Evolutionary conservation across 371 early-diverging fungal species (phyloP).

Genomic region (Mortierella polycephala): DNA sequence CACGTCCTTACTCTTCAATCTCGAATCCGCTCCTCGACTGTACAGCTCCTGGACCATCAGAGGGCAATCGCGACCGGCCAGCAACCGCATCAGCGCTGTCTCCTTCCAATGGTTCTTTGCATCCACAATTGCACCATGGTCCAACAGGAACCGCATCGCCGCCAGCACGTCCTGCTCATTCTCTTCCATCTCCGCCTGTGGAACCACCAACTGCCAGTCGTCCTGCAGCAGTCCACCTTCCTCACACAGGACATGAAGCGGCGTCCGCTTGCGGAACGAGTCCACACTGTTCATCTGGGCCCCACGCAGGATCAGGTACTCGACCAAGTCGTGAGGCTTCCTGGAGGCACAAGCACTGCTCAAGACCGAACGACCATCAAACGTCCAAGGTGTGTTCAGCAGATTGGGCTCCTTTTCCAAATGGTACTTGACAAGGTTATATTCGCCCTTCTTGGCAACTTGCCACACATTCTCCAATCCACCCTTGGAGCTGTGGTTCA

Average conservation of each 20-base stretch:
- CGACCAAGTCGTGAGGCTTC: conserved; percentile 48
- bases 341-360: conserved; percentile 51
- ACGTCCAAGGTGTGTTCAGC: conserved; percentile 49
- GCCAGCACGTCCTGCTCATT: conserved; percentile 52
- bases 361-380: conserved; percentile 51
- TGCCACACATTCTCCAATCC: conserved; percentile 49
- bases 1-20: conserved; percentile 52
- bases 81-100: conserved; percentile 43
- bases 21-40: conserved; percentile 44
- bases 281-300: conserved; percentile 40
- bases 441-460: conserved; percentile 50
- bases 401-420: conserved; percentile 40
- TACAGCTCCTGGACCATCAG: conserved; percentile 54
- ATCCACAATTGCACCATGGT: conserved; percentile 40
- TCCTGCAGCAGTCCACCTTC: conserved; percentile 46
- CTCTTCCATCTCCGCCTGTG: conserved; percentile 33
- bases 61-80: conserved; percentile 45
- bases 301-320: conserved; percentile 38
- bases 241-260: conserved; percentile 43
- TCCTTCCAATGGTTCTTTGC: conserved; percentile 56
- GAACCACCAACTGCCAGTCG: conserved; percentile 31
- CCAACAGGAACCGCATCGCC: conserved; percentile 50
- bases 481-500: conserved; percentile 12
- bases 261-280: conserved; percentile 36
- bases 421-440: conserved; percentile 38